phyloP scores from a whole-genome alignment of 2,329 filamentous ascomycete genomes.

The Penicillium brasilianum region DNA sequence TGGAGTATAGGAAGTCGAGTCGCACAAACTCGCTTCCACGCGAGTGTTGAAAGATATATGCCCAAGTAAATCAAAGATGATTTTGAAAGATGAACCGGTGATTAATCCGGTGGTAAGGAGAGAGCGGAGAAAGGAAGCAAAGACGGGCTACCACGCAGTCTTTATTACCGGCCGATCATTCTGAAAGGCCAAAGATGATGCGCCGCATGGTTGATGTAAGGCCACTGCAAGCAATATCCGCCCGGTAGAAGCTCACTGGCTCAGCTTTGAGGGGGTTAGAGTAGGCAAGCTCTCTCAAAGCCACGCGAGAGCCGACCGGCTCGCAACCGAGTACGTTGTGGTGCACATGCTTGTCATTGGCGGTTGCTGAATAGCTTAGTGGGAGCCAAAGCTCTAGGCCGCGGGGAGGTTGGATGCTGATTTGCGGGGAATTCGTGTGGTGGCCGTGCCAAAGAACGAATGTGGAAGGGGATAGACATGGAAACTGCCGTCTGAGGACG shows the following conservation, averaged over 20 bases:
- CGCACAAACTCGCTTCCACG: neutral
- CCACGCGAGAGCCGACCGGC: constrained; percentile 24
- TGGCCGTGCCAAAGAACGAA: neutral
- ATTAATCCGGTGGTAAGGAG: neutral
- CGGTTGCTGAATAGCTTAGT: constrained; percentile 1
- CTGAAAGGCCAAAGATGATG: neutral
- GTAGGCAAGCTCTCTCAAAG: constrained; percentile 1
- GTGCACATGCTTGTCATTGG: constrained; percentile 3
- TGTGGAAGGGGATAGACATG: neutral
- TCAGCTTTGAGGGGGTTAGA: neutral
- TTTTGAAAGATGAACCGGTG: neutral
- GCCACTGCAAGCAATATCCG: neutral
- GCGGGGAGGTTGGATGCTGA: neutral
- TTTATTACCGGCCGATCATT: neutral
- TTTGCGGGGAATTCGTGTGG: constrained; percentile 1
- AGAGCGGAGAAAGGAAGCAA: neutral
- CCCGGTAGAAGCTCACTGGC: neutral
- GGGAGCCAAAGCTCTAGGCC: neutral
- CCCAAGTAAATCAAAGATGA: neutral
- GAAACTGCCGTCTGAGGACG: neutral
- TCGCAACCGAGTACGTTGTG: constrained; percentile 7
- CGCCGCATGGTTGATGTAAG: neutral
- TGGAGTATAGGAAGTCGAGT: neutral
- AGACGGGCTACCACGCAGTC: neutral
- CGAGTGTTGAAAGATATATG: neutral